Conservation (phyloP, 495 filamentous ascomycete species). For the Parathielavia appendiculata region DNA sequence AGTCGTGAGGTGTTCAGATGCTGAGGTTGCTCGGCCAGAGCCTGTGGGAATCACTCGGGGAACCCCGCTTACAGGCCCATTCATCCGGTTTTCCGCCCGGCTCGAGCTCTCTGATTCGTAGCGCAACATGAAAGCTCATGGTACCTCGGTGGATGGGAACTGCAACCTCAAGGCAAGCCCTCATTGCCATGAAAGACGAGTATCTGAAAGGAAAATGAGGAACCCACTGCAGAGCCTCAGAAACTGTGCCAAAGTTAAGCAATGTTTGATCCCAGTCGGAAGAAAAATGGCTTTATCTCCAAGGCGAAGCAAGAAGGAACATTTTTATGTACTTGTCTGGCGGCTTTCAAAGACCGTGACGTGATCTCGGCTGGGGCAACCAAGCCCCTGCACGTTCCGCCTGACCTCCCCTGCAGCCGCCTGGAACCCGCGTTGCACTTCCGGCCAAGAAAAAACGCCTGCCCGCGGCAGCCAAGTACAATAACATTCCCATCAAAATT, state of each 20-base stretch:
- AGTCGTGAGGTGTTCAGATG: no score
- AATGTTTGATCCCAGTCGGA: no score
- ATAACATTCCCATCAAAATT: conserved; percentile 26
- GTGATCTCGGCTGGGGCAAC: conserved; percentile 7
- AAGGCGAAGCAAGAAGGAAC: no score
- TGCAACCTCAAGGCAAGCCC: conserved; percentile 1
- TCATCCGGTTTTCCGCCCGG: conserved; percentile 31
- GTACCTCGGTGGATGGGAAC: not conserved
- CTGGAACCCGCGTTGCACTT: conserved; percentile 1
- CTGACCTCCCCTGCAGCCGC: not conserved
- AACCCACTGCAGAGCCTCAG: not conserved
- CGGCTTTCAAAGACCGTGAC: not conserved
- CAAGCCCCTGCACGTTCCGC: not conserved
- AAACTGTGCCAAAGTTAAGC: no score
- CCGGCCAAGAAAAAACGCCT: conserved; percentile 18
- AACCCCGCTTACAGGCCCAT: conserved; percentile 21
- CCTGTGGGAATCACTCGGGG: not conserved
- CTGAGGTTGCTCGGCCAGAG: conserved; percentile 11
- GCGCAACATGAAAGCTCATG: conserved; percentile 14
- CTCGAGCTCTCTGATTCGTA: conserved; percentile 21
- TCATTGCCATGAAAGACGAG: not conserved
- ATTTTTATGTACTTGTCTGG: no score
- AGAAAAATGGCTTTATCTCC: no score
- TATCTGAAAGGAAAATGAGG: not conserved
- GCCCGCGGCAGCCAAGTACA: conserved; percentile 14